Evolutionary conservation across 2,329 filamentous ascomycete species (phyloP).

Genomic region (Falciphora oryzae): DNA sequence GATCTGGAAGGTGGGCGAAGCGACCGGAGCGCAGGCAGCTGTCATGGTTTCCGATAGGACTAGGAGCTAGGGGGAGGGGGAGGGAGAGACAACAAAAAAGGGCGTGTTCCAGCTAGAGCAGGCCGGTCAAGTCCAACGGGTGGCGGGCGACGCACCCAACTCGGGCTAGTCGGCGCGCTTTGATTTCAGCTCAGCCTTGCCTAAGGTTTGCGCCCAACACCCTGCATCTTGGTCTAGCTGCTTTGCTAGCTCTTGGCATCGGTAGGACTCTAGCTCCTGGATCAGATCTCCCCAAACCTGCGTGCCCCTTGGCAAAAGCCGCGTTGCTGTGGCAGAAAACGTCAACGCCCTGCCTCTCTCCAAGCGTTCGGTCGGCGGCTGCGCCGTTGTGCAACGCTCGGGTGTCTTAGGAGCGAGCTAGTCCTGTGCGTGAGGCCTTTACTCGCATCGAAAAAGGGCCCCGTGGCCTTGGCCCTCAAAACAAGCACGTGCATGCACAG

Average conservation of each 20-base stretch:
- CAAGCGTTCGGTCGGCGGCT: background rate
- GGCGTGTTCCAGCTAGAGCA: background rate
- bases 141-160: background rate
- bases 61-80: background rate
- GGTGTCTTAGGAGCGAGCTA: background rate
- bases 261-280: background rate
- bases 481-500: background rate
- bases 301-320: background rate
- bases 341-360: background rate
- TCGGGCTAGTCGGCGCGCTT: background rate
- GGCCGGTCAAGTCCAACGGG: background rate
- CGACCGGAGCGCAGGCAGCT: background rate
- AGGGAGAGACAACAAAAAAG: background rate
- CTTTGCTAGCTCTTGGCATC: background rate
- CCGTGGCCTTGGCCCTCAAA: background rate
- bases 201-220: slow-evolving; percentile 3
- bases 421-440: background rate
- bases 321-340: background rate
- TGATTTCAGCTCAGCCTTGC: slow-evolving; percentile 3
- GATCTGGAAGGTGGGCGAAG: background rate
- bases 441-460: background rate
- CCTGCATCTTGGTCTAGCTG: background rate
- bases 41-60: background rate
- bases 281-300: background rate
- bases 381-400: background rate